Percentiles rank a stretch among this genome's conserved stretches.
Evolutionary conservation across 1,284 basidiomycete species (phyloP).

Genomic region (Sanghuangporus baumii): DNA sequence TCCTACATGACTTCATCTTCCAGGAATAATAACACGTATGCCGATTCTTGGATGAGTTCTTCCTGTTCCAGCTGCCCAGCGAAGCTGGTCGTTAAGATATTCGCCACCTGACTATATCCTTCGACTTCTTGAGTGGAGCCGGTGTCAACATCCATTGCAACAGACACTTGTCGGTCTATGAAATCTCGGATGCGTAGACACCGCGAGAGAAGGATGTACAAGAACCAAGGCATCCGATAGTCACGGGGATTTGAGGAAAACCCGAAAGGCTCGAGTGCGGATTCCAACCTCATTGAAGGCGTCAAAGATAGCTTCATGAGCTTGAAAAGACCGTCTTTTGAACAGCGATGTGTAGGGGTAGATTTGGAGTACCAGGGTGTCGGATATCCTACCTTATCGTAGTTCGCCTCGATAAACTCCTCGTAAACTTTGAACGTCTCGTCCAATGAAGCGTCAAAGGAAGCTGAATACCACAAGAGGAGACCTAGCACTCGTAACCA

Average conservation of each 20-base stretch:
- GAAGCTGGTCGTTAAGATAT: constrained; percentile 78
- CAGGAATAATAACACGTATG: constrained; percentile 87
- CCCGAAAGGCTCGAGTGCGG: constrained; percentile 58
- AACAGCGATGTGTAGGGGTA: constrained; percentile 22
- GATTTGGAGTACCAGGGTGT: constrained; percentile 63
- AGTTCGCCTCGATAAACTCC: constrained; percentile 38
- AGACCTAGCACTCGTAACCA: constrained; percentile 95
- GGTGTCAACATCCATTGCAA: constrained; percentile 37
- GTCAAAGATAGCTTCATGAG: constrained; percentile 76
- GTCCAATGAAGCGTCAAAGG: constrained; percentile 67
- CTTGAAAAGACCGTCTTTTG: constrained; percentile 74
- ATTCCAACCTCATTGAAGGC: constrained; percentile 57
- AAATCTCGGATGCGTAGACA: constrained; percentile 84
- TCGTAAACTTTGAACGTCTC: constrained; percentile 72
- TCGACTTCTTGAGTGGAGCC: constrained; percentile 43
- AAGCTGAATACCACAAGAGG: constrained; percentile 84
- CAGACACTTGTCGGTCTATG: constrained; percentile 55
- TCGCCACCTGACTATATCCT: constrained; percentile 79
- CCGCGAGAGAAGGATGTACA: constrained; percentile 84
- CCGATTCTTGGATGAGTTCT: constrained; percentile 81
- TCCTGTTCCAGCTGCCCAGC: constrained; percentile 82
- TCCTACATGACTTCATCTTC: constrained; percentile 73
- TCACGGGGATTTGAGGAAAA: constrained; percentile 77
- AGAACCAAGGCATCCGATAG: constrained; percentile 86
- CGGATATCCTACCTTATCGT: constrained; percentile 52